A percentile compares a stretch with the other conserved stretches of the same genome.
These are phyloP conservation scores for Ceratocystis ficicola DNA, from an alignment of 2,329 filamentous ascomycete species.

Conservation along the genomic window DNA sequence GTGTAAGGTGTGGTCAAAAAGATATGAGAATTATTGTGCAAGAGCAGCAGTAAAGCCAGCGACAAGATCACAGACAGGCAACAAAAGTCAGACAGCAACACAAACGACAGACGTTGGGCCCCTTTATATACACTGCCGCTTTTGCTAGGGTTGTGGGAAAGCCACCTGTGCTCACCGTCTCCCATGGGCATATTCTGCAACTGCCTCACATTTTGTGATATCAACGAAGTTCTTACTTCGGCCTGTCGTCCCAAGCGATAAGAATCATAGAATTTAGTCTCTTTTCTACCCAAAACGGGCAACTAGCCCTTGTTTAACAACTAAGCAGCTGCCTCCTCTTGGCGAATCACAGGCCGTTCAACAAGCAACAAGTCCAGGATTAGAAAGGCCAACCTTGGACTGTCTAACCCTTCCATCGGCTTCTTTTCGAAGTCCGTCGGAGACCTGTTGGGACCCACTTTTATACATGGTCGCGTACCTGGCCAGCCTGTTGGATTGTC, in stretches of 20 bases:
- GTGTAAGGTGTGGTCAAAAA: background rate
- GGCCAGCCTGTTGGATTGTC: background rate
- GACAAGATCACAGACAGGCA: background rate
- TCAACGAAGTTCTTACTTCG: background rate
- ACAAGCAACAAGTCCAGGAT: background rate
- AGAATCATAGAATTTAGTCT: background rate
- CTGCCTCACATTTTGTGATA: background rate
- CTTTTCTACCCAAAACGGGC: background rate
- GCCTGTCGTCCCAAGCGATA: background rate
- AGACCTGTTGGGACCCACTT: background rate
- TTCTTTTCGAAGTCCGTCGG: slow-evolving; percentile 10
- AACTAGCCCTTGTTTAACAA: background rate
- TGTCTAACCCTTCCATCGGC: background rate
- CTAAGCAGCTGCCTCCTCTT: too few relatives aligned
- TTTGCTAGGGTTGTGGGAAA: background rate
- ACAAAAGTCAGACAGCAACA: background rate
- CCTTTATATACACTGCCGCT: background rate
- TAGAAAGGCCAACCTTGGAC: background rate
- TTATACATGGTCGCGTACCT: background rate
- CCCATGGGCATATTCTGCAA: background rate
- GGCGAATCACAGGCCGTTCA: too few relatives aligned
- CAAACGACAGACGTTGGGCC: background rate
- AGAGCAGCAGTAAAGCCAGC: background rate
- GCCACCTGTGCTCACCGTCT: background rate
- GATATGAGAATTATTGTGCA: background rate